A percentile compares a stretch with the other conserved stretches of the same genome.
phyloP scores from a whole-genome alignment of 257 asterid genomes.

The Plectranthus barbatus region DNA sequence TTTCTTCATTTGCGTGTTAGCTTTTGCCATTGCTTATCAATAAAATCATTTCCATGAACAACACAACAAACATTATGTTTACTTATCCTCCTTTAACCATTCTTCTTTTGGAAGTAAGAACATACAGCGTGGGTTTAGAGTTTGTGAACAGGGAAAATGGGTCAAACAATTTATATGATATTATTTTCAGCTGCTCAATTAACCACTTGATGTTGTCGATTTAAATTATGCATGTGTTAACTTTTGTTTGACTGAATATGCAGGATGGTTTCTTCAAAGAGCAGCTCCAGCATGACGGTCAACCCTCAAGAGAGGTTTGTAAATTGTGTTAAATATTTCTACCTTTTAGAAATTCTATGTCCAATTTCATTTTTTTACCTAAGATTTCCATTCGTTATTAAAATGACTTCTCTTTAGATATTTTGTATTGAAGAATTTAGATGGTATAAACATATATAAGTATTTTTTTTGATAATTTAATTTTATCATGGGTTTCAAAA shows the following conservation, averaged over 20 bases:
- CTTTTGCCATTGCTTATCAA: constrained; percentile 3
- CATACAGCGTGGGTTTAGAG: neutral
- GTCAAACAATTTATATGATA: neutral
- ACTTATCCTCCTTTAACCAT: neutral
- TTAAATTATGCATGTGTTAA: neutral
- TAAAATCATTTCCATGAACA: neutral
- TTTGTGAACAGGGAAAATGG: neutral
- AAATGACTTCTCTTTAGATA: neutral
- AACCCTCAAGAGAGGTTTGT: constrained; percentile 51
- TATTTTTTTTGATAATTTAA: too few relatives aligned
- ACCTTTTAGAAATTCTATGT: neutral
- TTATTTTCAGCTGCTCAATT: neutral
- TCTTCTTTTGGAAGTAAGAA: neutral
- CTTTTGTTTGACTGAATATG: constrained; percentile 14
- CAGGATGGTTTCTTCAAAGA: constrained; percentile 56
- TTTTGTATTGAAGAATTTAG: neutral
- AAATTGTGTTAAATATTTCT: constrained; percentile 6
- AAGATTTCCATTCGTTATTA: too few relatives aligned
- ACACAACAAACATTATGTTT: neutral
- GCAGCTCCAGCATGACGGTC: constrained; percentile 41
- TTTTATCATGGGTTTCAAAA: constrained; percentile 4
- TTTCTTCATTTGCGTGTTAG: constrained; percentile 11
- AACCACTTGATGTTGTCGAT: neutral
- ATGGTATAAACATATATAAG: neutral
- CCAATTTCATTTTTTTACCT: constrained; percentile 2